Base-by-base conservation (phyloP, 2,329 filamentous ascomycete species). In the Trichoderma citrinoviride region DNA sequence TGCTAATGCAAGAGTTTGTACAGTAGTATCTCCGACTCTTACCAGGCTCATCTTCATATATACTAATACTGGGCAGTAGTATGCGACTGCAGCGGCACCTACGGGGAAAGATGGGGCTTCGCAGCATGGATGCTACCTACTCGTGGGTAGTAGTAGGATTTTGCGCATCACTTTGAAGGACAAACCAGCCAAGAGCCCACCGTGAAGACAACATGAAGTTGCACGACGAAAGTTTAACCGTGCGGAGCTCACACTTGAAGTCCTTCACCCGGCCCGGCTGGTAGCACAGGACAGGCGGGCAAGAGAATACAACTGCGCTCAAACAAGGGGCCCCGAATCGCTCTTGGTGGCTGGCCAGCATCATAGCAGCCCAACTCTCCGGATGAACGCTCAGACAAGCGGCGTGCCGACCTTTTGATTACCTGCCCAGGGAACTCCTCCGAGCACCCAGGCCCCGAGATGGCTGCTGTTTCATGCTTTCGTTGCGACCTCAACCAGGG, bases 401-500 rank as follows among this genome's bases (percentile, higher is more conserved):
- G 44, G 50, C 60, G 33, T 21, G 40, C 47, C 58, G 58, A 53
- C 40, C 15, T 46, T 37, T 37, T 23, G 29, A 61, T 62, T 62
- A 25, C 40, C 60, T 40, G 49, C 49, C 49, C 47, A 62, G 60
- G 60, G 49, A 53, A 56, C 52, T 64, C 21, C 41, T 56, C 61
- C 52, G 53, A 56, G 40, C 27, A 49, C 17, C 49, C 52, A 41
- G 43, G 41, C 21, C 50, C 41, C 23, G 55, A 33, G 29, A 56
- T 12, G 33, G 29, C 27, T 41, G 29, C 27, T 41, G 61, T 64
- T 64, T 64, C 61, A 56, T 19, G 41, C 27, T 25, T 64, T 43
- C 8, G 33, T 56, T 64, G 61, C 61, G 33, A 50, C 61, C 49
- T 56, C 61, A 27, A 44, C 61, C 25, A 54, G 60, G 60, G 40